Percentiles rank a stretch among this genome's conserved stretches.
These are phyloP conservation scores for Kregervanrija delftensis DNA, from an alignment of 805 yeast species.

Conservation along the genomic window DNA sequence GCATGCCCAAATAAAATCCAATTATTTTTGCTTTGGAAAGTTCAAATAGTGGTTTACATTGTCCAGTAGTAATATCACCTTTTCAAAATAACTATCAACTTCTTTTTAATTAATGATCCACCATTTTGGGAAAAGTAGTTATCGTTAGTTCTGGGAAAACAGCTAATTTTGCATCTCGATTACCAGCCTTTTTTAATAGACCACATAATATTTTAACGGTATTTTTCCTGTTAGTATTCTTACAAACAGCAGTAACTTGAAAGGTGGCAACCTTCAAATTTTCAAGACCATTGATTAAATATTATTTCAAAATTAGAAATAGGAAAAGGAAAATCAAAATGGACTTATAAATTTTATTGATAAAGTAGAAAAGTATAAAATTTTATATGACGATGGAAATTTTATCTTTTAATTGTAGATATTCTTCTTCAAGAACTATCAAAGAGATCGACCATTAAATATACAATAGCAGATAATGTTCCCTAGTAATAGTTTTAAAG, in stretches of 20 bases:
- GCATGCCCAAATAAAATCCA: slow-evolving; percentile 31
- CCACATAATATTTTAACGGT: slow-evolving; percentile 25
- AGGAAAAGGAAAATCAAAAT: no score
- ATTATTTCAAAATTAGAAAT: no score
- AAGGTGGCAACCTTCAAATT: slow-evolving; percentile 25
- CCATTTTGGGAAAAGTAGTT: slow-evolving; percentile 33
- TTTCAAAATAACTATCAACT: slow-evolving; percentile 30
- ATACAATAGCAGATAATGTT: no score
- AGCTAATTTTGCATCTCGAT: slow-evolving; percentile 26
- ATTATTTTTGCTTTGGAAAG: slow-evolving; percentile 23
- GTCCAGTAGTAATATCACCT: slow-evolving; percentile 27
- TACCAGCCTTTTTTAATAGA: slow-evolving; percentile 27
- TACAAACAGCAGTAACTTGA: slow-evolving; percentile 30
- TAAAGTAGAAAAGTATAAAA: no score
- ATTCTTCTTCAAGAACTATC: no score
- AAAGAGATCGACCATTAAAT: no score
- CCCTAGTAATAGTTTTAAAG: no score
- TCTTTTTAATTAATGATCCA: slow-evolving; percentile 28
- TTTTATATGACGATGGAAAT: no score
- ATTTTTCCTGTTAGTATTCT: slow-evolving; percentile 23
- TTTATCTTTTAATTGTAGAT: no score
- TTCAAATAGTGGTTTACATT: slow-evolving; percentile 31
- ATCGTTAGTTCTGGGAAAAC: slow-evolving; percentile 33
- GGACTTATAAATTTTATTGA: no score
- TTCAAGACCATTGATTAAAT: no score